Conservation (phyloP, 176 grass and related monocot species). For the Phyllostachys edulis region DNA sequence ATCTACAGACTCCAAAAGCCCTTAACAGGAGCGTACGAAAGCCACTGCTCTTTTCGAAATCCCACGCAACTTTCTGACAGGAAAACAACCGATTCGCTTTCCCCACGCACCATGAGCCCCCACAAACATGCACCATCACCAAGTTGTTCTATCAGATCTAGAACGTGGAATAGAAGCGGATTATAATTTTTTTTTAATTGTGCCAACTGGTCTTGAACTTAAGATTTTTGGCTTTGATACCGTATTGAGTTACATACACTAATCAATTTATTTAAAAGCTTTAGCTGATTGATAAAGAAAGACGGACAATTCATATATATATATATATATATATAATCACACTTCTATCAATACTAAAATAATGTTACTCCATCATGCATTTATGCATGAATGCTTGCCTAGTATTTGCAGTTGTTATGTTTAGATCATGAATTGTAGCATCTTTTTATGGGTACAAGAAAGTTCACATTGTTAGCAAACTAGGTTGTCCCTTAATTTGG, state of each 20-base stretch:
- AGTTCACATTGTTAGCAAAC: not conserved
- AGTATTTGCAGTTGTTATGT: not conserved
- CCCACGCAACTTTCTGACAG: constrained; percentile 4
- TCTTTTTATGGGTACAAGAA: not conserved
- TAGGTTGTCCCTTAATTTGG: not conserved
- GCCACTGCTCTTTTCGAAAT: not conserved
- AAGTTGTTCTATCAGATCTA: too few relatives aligned
- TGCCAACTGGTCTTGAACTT: too few relatives aligned
- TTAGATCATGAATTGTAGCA: not conserved
- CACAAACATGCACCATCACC: not conserved
- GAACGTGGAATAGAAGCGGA: too few relatives aligned
- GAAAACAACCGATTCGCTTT: constrained; percentile 28
- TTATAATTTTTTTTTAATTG: too few relatives aligned
- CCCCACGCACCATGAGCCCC: not conserved
- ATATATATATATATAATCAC: not conserved
- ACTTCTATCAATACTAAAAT: not conserved
- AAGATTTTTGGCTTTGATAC: too few relatives aligned
- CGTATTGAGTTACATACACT: too few relatives aligned
- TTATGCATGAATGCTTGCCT: not conserved
- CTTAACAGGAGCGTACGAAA: not conserved
- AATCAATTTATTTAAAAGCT: too few relatives aligned
- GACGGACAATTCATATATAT: not conserved
- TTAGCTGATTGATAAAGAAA: too few relatives aligned
- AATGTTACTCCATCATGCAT: not conserved
- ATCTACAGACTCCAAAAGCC: constrained; percentile 27